Percentiles rank a stretch among this genome's conserved stretches.
Evolutionary conservation across 129 eudicot genomes (phyloP).

Genomic region (Pulicaria dysenterica): DNA sequence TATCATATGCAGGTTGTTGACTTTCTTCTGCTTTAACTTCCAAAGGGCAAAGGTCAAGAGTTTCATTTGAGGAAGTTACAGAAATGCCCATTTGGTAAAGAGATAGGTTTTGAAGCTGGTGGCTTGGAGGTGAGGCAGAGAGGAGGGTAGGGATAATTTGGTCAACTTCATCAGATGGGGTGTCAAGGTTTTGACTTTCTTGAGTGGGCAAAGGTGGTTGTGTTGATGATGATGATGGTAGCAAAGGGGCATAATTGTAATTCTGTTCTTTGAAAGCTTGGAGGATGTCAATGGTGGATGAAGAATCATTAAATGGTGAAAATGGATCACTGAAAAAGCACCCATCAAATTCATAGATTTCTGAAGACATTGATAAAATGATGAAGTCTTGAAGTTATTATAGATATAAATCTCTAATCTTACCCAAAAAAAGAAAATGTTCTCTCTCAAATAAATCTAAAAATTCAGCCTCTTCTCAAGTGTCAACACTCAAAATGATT

Average conservation of each 20-base stretch:
- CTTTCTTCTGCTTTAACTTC: constrained; percentile 76
- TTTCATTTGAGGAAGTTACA: constrained; percentile 33
- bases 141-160: constrained; percentile 53
- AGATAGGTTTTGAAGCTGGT: constrained; percentile 63
- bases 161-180: constrained; percentile 52
- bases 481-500: constrained; percentile 36
- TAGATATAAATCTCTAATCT: not conserved
- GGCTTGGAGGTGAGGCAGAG: constrained; percentile 78
- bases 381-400: not conserved
- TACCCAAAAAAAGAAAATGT: constrained; percentile 8
- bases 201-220: constrained; percentile 31
- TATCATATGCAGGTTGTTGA: constrained; percentile 39
- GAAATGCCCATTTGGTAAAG: constrained; percentile 53
- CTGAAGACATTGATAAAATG: constrained; percentile 65
- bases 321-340: constrained; percentile 58
- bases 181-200: constrained; percentile 24
- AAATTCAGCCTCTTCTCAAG: constrained; percentile 38
- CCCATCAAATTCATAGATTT: constrained; percentile 57
- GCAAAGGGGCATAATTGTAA: constrained; percentile 26
- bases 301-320: constrained; percentile 58
- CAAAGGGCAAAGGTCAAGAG: constrained; percentile 32
- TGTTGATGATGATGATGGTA: constrained; percentile 26
- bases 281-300: constrained; percentile 51
- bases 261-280: constrained; percentile 44
- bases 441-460: constrained; percentile 26